Evolutionary conservation across 202 grass and related monocot species (phyloP), one percentile per base, ranked within the genome.

Genomic region (Musa balbisiana): DNA sequence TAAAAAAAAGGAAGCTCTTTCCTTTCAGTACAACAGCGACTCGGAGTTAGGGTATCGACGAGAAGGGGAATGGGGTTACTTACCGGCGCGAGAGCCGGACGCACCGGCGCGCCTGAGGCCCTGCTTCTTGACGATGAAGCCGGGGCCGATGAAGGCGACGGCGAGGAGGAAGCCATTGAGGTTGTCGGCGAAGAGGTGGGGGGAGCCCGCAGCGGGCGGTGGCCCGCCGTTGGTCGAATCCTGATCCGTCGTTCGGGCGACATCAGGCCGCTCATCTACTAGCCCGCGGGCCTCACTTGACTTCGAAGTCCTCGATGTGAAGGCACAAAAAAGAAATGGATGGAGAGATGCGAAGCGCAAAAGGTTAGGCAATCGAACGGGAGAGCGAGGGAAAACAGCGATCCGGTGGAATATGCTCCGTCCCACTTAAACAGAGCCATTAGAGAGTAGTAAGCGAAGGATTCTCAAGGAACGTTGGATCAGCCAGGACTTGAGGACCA

Each of bases 71-170:
- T 21, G 58, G 58, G 9, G 3, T 10, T 25, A 73, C 71, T 0
- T 67, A 98, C 91, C 91, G 72, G 95, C 91, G 14, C 88, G 88
- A 49, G 85, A 22, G 60, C 95, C 91, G 10, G 78, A 24, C 60
- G 88, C 77, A 11, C 87, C 88, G 74, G 94, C 88, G 72, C 95
- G 95, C 72, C 83, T 88, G 67, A 94, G 91, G 12, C 88, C 95
- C 83, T 94, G 89, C 82, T 98, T 92, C 89, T 98, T 94, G 83
- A 98, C 83, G 86, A 98, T 92, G 85, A 98, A 98, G 85, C 89
- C 94, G 76, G 90, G 86, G 26, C 95, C 91, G 79, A 98, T 93
- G 87, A 98, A 98, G 88, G 85, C 87, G 72, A 94, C 73, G 59
- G 95, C 87, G 83, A 98, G 85, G 78, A 98, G 82, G 67, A 90